Evolutionary conservation across 2,329 filamentous ascomycete genomes (phyloP), one percentile per base, ranked within the genome.

Genomic region (Fusarium nematophilum): DNA sequence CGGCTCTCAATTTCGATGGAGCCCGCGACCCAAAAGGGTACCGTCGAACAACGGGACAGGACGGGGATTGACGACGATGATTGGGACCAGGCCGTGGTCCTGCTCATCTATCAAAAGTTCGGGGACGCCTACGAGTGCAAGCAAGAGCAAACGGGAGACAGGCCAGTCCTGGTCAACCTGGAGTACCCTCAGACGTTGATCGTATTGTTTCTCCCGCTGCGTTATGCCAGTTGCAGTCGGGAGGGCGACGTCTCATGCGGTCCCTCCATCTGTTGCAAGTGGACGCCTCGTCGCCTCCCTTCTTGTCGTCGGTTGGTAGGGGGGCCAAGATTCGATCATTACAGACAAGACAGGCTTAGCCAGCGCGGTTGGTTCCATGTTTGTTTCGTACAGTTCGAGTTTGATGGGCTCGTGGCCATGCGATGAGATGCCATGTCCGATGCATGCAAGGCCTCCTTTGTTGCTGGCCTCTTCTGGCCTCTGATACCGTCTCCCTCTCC

Each of bases 101-200:
- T 70, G 54, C 55, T 67, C 64, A 68, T 70, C 64, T 67, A 31
- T 53, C 27, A 48, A 57, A 49, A 53, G 56, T 44, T 54, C 49
- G 52, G 59, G 50, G 52, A 45, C 50, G 49, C 49, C 39, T 45
- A 47, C 54, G 49, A 42, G 40, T 26, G 52, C 46, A 39, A 57
- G 55, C 33, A n/a, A n/a, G 36, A 45, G 45, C 49, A 58, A 53
- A 45, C 55, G 30, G 15, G 34, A 66, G 46, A 53, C 57, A 64
- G 57, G 66, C 54, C 62, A 58, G 55, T 60, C 65, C 65, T 51
- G 50, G 65, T 65, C 60, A 61, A 39, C 65, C 48, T 58, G 34
- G 54, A 60, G 49, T 63, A 37, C 49, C 45, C 59, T 63, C 59
- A 64, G 45, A 60, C 59, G 52, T 53, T 40, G 51, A 59, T 67